Conservation (phyloP, 441 rosid species). For the Syzygium syzygioides region DNA sequence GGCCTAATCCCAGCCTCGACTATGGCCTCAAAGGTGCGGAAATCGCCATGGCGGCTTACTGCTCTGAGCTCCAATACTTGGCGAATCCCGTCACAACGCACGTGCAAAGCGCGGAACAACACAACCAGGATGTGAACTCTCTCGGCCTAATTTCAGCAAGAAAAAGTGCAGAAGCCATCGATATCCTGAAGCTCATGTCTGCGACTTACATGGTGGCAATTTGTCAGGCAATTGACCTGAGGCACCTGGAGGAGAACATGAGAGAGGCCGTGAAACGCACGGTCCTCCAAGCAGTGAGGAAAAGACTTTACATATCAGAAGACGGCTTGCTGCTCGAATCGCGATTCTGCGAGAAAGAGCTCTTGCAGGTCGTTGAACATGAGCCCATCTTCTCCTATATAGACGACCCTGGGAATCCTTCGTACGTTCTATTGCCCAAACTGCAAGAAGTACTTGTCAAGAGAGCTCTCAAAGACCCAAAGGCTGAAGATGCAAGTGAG, state of each 20-base stretch:
- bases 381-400: constrained; percentile 32
- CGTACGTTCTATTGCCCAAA: constrained; percentile 25
- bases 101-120: background rate
- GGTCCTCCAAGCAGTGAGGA: background rate
- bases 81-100: constrained; percentile 1
- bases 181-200: constrained; percentile 3
- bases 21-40: background rate
- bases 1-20: constrained; percentile 7
- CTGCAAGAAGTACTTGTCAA: constrained; percentile 25
- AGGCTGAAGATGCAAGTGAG: background rate
- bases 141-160: background rate
- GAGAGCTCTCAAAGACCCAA: constrained; percentile 17
- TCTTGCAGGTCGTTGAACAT: constrained; percentile 30
- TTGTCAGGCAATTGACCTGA: constrained; percentile 7
- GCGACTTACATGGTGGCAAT: constrained; percentile 1
- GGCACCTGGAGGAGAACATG: constrained; percentile 11
- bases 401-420: constrained; percentile 34
- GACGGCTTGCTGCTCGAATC: constrained; percentile 33
- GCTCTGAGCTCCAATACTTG: constrained; percentile 8
- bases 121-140: constrained; percentile 9
- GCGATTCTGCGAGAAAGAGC: constrained; percentile 34
- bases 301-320: constrained; percentile 15
- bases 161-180: constrained; percentile 5
- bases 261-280: background rate
- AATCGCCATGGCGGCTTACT: constrained; percentile 5